Conservation (phyloP, 139 green algal species). For the Auxenochlorella protothecoides region DNA sequence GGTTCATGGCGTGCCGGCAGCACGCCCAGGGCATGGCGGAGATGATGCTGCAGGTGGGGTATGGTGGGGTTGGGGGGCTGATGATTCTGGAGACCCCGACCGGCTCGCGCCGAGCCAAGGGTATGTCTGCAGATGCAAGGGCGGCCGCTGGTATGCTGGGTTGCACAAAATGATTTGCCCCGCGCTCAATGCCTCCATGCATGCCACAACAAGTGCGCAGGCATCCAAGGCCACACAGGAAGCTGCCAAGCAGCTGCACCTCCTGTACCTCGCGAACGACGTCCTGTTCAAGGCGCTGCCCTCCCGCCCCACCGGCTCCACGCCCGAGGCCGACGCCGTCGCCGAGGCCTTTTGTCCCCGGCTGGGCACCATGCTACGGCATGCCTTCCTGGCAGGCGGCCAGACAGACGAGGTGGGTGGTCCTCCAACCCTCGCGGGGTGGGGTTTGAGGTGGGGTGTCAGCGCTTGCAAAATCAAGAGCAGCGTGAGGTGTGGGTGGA, state of each 20-base stretch:
- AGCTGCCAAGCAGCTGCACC: conserved; percentile 48
- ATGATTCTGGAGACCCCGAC: no score
- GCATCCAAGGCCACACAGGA: background rate
- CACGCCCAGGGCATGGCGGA: conserved; percentile 54
- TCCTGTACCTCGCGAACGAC: conserved; percentile 85
- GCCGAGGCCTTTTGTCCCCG: conserved; percentile 24
- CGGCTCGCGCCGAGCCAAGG: no score
- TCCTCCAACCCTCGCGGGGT: no score
- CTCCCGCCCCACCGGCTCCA: conserved; percentile 7
- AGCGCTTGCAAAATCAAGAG: no score
- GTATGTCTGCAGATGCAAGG: no score
- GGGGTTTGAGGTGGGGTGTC: no score
- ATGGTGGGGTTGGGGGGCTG: no score
- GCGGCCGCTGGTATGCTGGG: no score
- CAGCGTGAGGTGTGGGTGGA: no score
- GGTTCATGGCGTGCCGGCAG: conserved; percentile 69
- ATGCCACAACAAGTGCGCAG: no score
- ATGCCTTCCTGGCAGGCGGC: background rate
- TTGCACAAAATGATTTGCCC: no score
- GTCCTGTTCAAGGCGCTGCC: conserved; percentile 63
- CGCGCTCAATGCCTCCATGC: no score
- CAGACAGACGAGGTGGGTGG: conserved; percentile 7
- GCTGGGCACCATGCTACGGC: conserved; percentile 22
- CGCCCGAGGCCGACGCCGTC: conserved; percentile 6
- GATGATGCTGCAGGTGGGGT: conserved; percentile 28